Conservation (phyloP, 164 flowering plant genomes). For the Piper betle region DNA sequence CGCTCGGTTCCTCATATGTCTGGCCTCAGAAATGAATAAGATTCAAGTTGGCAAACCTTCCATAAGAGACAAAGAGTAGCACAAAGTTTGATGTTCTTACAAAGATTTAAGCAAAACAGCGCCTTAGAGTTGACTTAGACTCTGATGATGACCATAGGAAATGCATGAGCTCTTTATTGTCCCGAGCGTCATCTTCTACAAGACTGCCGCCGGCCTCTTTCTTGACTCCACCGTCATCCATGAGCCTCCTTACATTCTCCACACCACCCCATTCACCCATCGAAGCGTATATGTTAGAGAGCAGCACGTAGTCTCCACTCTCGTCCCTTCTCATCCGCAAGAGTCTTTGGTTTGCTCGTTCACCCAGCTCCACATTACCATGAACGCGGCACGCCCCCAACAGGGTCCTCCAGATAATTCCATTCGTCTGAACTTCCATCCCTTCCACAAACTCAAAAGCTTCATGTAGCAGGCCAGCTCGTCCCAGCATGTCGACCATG, state of each 20-base stretch:
- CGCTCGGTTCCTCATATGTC: too few relatives aligned
- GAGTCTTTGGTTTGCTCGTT: slow-evolving; percentile 35
- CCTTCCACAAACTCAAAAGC: slow-evolving; percentile 43
- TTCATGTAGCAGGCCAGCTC: slow-evolving; percentile 48
- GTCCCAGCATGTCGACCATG: slow-evolving; percentile 63
- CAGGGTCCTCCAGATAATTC: slow-evolving; percentile 58
- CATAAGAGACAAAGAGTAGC: too few relatives aligned
- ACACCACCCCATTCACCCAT: slow-evolving; percentile 51
- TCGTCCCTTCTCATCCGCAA: slow-evolving; percentile 35
- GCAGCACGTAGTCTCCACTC: slow-evolving; percentile 59
- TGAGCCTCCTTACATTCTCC: slow-evolving; percentile 48
- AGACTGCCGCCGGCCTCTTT: slow-evolving; percentile 42
- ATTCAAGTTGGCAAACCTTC: too few relatives aligned
- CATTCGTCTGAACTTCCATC: slow-evolving; percentile 51
- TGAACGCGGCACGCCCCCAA: slow-evolving; percentile 59
- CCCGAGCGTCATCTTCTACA: slow-evolving; percentile 18
- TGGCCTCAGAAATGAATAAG: too few relatives aligned
- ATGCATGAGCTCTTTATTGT: slow-evolving; percentile 28
- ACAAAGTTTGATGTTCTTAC: too few relatives aligned
- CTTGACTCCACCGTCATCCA: slow-evolving; percentile 48
- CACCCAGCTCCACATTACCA: slow-evolving; percentile 52
- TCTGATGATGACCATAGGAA: slow-evolving; percentile 32
- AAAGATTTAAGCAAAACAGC: not conserved
- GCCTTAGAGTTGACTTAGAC: slow-evolving; percentile 10
- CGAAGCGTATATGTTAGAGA: slow-evolving; percentile 56